Conservation (phyloP, 2,329 filamentous ascomycete species). For the Verticillium alfalfae region DNA sequence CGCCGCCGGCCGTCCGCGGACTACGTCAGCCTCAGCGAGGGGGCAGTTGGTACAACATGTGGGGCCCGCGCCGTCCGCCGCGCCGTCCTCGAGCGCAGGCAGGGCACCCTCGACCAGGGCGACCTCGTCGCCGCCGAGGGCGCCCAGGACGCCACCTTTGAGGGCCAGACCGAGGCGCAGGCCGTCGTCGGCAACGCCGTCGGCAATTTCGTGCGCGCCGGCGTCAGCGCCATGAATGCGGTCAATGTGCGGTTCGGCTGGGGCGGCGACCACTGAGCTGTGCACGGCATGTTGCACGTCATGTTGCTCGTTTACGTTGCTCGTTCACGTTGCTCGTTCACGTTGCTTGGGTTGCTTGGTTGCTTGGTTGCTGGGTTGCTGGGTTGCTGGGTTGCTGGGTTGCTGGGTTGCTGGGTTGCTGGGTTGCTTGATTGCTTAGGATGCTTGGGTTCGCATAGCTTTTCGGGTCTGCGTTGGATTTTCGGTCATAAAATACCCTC, state of each 20-base stretch:
- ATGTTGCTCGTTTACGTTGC: too few species aligned
- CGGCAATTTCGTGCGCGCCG: conserved; percentile 39
- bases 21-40: conserved; percentile 50
- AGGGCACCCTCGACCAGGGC: conserved; percentile 49
- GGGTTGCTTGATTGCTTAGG: not conserved
- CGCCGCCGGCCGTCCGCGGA: conserved; percentile 24
- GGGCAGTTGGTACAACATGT: conserved; percentile 60
- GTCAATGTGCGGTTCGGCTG: conserved; percentile 50
- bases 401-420: not conserved
- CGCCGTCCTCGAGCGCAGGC: conserved; percentile 52
- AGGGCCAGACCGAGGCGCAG: conserved; percentile 14
- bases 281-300: too few species aligned
- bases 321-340: too few species aligned
- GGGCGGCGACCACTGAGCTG: conserved; percentile 27
- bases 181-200: conserved; percentile 29
- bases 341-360: not conserved
- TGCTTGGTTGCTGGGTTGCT: not conserved
- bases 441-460: not conserved
- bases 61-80: conserved; percentile 56
- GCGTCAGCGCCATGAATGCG: conserved; percentile 44
- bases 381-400: not conserved
- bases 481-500: not conserved
- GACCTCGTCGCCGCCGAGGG: conserved; percentile 43
- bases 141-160: conserved; percentile 25
- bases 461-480: not conserved